Evolutionary conservation across 306 rosid genomes (phyloP), one percentile per base, ranked within the genome.

Genomic region (Cucurbita pepo): DNA sequence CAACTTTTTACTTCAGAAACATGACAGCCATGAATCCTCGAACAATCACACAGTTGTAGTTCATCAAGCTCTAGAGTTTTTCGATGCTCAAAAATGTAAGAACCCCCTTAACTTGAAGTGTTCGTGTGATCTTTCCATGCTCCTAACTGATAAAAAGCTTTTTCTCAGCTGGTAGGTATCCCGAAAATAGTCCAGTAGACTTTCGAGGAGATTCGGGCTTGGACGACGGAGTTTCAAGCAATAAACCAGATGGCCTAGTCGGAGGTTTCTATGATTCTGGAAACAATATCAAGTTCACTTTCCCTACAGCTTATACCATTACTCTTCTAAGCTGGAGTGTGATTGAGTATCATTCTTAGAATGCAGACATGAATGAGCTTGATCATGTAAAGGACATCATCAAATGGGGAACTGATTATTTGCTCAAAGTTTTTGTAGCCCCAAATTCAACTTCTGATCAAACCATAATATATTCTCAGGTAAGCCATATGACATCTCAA

Each of bases 221-320:
- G 75, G 25, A 77, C 15, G 96, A 92, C 80, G 96, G 96, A 72
- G 67, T 71, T 38, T 75, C 61, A 14, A 71, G 70, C 51, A 64
- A 69, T 44, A 41, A 55, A 77, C 77, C 50, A 10, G 75, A 66
- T 58, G 66, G 81, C 75, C 95, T 89, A 67, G 66, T 56, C 62
- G 95, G 96, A n/a, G 96, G 97, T 72, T 92, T 86, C 79, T 88
- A 92, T 79, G 97, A 92, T 81, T 90, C 97, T 75, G 96, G 95
- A 22, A 92, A 88, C 82, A 85, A 85, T 75, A 86, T 88, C 16
- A 92, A 92, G 83, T 90, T 88, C 78, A 92, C 82, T 70, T 92
- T 92, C 78, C 76, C 92, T 57, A 86, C 92, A 75, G 96, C 96
- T 76, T 92, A 90, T 82, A 82, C 96, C 5, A 70, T 90, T 51